A percentile compares a stretch with the other conserved stretches of the same genome.
Evolutionary conservation across 2,329 filamentous ascomycete genomes (phyloP).

Genomic region (Penicillium digitatum): DNA sequence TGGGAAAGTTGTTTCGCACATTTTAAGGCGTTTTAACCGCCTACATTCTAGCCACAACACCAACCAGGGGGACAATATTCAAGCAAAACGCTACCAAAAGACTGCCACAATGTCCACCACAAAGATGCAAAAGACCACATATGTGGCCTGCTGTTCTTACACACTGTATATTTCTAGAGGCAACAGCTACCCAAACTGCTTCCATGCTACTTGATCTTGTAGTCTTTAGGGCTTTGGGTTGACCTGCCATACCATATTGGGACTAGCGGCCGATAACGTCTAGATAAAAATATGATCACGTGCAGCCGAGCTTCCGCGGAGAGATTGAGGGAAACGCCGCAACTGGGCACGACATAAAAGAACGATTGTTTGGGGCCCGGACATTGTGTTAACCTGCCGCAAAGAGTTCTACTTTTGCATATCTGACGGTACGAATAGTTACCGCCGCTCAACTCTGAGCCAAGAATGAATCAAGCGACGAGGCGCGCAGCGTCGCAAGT

Average conservation of each 20-base stretch:
- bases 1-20: too few relatives aligned
- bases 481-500: slow-evolving; percentile 29
- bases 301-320: slow-evolving; percentile 28
- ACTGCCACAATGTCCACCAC: too few relatives aligned
- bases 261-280: not conserved
- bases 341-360: not conserved
- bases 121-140: too few relatives aligned
- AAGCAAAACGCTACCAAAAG: too few relatives aligned
- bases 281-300: slow-evolving; percentile 25
- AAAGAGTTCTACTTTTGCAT: accelerated
- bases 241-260: not conserved
- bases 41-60: too few relatives aligned
- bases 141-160: too few relatives aligned
- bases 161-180: not conserved
- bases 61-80: too few relatives aligned
- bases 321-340: slow-evolving; percentile 18
- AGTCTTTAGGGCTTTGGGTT: not conserved
- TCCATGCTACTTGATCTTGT: too few relatives aligned
- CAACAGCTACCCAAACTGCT: not conserved
- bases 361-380: not conserved
- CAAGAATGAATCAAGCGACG: slow-evolving; percentile 29
- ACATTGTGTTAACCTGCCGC: not conserved
- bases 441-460: not conserved
- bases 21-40: too few relatives aligned
- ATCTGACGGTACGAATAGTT: not conserved